These are phyloP conservation scores for Phyllosticta ampelicida DNA, from an alignment of 2,329 filamentous ascomycete species.

Conservation along the genomic window DNA sequence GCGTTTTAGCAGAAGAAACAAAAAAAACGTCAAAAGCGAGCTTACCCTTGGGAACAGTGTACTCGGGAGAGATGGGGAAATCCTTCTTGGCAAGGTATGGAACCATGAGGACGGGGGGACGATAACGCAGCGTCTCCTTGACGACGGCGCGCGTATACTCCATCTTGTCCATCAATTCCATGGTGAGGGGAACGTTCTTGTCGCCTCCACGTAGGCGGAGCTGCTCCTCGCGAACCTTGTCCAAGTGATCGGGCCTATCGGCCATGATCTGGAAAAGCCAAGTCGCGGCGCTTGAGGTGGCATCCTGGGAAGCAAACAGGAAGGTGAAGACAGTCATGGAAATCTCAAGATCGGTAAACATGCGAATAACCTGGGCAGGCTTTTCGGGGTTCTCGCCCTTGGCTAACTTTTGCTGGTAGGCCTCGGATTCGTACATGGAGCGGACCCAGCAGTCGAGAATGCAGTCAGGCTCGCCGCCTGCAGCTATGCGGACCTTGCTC, in stretches of 20 bases:
- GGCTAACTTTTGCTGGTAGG: constrained; percentile 67
- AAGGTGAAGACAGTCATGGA: constrained; percentile 91
- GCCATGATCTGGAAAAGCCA: constrained; percentile 95
- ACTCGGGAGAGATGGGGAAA: constrained; percentile 78
- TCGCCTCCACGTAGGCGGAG: constrained; percentile 65
- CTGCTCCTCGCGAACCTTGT: constrained; percentile 88
- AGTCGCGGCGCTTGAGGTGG: constrained; percentile 83
- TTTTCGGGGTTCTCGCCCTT: constrained; percentile 65
- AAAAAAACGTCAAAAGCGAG: background rate
- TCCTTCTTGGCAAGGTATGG: constrained; percentile 91
- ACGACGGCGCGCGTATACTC: constrained; percentile 86
- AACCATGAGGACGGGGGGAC: constrained; percentile 93
- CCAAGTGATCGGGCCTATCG: constrained; percentile 83
- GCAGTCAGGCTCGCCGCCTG: constrained; percentile 75
- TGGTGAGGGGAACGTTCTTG: constrained; percentile 55
- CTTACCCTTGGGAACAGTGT: constrained; percentile 82
- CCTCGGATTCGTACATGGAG: constrained; percentile 74
- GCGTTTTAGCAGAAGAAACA: background rate
- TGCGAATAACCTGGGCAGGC: constrained; percentile 69
- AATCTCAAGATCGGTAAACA: constrained; percentile 86
- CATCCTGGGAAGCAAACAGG: constrained; percentile 94
- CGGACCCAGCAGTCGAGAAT: constrained; percentile 95
- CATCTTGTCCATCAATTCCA: constrained; percentile 83
- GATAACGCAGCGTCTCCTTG: constrained; percentile 59
- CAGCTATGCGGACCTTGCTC: constrained; percentile 82